These are phyloP conservation scores for Ceratobasidium sp. DNA, from an alignment of 1,284 basidiomycete species.

Conservation along the genomic window DNA sequence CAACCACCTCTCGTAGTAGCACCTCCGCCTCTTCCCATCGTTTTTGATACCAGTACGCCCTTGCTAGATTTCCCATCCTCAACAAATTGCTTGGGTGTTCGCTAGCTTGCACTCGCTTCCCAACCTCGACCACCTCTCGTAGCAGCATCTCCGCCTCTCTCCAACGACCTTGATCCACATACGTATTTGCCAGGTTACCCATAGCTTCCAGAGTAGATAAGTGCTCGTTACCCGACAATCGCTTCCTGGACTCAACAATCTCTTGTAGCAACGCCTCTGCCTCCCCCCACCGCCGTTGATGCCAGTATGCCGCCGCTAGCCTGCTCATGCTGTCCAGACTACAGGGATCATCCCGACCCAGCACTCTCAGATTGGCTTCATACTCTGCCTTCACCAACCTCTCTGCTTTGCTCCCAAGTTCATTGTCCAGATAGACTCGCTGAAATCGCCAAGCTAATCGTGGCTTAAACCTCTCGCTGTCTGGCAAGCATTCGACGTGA, in stretches of 20 bases:
- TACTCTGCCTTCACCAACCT: no score
- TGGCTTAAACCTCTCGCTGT: not conserved
- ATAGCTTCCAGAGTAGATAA: not conserved
- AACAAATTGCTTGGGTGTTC: not conserved
- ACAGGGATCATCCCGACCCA: not conserved
- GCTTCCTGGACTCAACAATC: slow-evolving; percentile 1
- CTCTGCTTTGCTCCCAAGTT: not conserved
- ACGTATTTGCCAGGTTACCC: not conserved
- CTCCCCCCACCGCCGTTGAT: slow-evolving; percentile 1
- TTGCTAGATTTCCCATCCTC: not conserved
- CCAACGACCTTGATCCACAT: not conserved
- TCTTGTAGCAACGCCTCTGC: not conserved
- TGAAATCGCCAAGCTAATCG: not conserved
- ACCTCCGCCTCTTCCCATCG: not conserved
- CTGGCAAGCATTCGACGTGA: not conserved
- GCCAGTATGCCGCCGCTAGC: not conserved
- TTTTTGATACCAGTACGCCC: not conserved
- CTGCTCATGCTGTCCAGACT: not conserved
- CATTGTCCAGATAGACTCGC: not conserved
- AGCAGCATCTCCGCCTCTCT: not conserved
- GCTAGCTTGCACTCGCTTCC: not conserved
- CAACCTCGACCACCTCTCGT: not conserved
- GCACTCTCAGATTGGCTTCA: no score
- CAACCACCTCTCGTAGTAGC: not conserved
- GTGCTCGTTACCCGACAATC: not conserved